Evolutionary conservation across 148 eudicot genomes (phyloP).

Genomic region (Rhododendron ferrugineum): DNA sequence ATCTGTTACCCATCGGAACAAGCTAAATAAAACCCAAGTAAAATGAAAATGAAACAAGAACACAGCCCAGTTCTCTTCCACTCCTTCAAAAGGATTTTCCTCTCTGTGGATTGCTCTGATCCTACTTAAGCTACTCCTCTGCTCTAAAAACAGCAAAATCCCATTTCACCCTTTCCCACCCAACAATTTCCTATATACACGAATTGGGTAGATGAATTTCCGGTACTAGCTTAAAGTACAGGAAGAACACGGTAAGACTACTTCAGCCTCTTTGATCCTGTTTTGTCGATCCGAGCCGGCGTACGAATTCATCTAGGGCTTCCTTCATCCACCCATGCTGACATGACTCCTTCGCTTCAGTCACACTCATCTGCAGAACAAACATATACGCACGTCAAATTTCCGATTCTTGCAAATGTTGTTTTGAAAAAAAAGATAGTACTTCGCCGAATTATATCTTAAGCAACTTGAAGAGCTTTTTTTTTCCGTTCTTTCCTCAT

Average conservation of each 20-base stretch:
- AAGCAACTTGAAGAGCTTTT: no score
- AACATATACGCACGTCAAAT: background rate
- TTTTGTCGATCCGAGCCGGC: conserved; percentile 8
- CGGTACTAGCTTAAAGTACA: background rate
- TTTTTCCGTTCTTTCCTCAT: no score
- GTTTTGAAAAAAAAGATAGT: background rate
- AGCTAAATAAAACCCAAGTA: background rate
- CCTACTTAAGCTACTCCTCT: background rate
- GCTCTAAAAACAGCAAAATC: background rate
- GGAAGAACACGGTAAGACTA: background rate
- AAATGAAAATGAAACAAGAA: background rate
- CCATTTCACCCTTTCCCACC: background rate
- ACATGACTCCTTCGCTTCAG: conserved; percentile 38
- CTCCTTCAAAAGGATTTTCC: background rate
- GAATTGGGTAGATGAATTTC: background rate
- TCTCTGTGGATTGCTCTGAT: background rate
- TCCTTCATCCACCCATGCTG: conserved; percentile 50
- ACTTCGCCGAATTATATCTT: background rate
- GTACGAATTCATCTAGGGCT: conserved; percentile 36
- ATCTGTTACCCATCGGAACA: background rate
- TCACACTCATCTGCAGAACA: conserved; percentile 30
- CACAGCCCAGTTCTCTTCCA: background rate
- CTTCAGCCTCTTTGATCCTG: background rate
- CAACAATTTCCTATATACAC: background rate
- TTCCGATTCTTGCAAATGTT: background rate